These are phyloP conservation scores for barrel medic (Medicago truncatula) DNA, from an alignment of 306 rosid genomes.

Conservation along the genomic window MtrunA17r5.0-ANR NC_053046.1:29127001-29127500, in stretches of 20 bases:
- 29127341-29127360: conserved; percentile 28
- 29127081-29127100: conserved; percentile 63
- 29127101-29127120: conserved; percentile 58
- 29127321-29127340: conserved; percentile 13
- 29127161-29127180: conserved; percentile 30
- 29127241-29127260: conserved; percentile 66
- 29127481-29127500: conserved; percentile 64
- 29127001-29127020: conserved; percentile 30
- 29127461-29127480: conserved; percentile 47
- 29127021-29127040: conserved; percentile 37
- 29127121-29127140: conserved; percentile 58
- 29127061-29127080: conserved; percentile 65
- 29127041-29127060: conserved; percentile 39
- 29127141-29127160: conserved; percentile 31
- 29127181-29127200: conserved; percentile 47
- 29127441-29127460: conserved; percentile 37
- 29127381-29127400: conserved; percentile 70
- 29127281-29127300: conserved; percentile 61
- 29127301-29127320: conserved; percentile 16
- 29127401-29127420: conserved; percentile 70
- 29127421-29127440: conserved; percentile 64
- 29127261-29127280: conserved; percentile 80
- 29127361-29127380: conserved; percentile 51
- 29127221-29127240: conserved; percentile 57
- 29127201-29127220: conserved; percentile 64